phyloP scores from a whole-genome alignment of 2,329 filamentous ascomycete species.

The Thelonectria olida region DNA sequence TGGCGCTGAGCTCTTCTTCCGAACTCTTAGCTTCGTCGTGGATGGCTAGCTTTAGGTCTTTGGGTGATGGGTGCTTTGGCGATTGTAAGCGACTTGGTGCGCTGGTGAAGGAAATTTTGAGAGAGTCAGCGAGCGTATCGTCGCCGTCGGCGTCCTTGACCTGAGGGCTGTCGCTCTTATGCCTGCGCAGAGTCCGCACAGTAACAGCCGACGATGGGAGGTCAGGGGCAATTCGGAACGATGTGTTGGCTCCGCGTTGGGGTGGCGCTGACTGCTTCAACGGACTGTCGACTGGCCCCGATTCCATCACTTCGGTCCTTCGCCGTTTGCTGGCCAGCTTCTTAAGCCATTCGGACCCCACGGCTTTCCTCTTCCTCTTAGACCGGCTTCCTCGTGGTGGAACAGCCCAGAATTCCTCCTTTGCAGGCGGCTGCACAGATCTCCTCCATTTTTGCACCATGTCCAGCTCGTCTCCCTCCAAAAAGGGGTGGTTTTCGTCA shows the following conservation, averaged over 20 bases:
- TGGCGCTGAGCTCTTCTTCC: conserved; percentile 25
- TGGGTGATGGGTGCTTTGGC: conserved; percentile 25
- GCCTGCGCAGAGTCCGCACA: neutral
- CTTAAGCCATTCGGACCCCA: conserved; percentile 45
- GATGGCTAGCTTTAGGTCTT: neutral
- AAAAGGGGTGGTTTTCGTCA: conserved; percentile 40
- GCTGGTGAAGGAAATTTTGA: conserved; percentile 13
- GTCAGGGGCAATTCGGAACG: conserved; percentile 33
- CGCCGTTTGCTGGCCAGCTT: conserved; percentile 42
- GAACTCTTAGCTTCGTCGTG: conserved; percentile 12
- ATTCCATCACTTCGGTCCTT: conserved; percentile 33
- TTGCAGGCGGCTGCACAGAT: conserved; percentile 25
- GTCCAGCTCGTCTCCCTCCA: conserved; percentile 44
- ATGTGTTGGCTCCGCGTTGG: conserved; percentile 12
- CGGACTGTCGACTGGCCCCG: conserved; percentile 33
- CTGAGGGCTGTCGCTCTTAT: neutral
- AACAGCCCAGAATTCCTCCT: conserved; percentile 35
- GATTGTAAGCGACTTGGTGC: conserved; percentile 4
- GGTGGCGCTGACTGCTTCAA: conserved; percentile 9
- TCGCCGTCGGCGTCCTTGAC: conserved; percentile 7
- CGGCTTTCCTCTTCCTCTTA: conserved; percentile 38
- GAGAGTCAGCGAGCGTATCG: conserved; percentile 26
- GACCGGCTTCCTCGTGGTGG: conserved; percentile 26
- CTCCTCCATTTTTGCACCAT: conserved; percentile 47
- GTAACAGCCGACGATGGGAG: conserved; percentile 22